phyloP scores from a whole-genome alignment of 2,329 filamentous ascomycete genomes.

The Penicillium sp. region DNA sequence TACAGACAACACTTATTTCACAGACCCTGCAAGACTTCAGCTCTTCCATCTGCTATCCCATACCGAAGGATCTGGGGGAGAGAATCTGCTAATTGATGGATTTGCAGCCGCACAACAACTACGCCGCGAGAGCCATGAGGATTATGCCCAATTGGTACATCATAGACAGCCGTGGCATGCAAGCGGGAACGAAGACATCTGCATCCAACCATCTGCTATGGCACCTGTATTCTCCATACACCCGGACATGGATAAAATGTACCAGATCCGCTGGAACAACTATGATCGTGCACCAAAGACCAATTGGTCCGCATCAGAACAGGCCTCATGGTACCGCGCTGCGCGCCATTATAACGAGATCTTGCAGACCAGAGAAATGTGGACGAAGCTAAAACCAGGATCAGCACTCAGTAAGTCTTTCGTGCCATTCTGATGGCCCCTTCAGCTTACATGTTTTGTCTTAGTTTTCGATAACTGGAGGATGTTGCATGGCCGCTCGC shows the following conservation, averaged over 20 bases:
- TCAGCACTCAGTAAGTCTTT: slow-evolving; percentile 65
- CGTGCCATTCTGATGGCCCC: background rate
- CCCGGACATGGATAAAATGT: slow-evolving; percentile 43
- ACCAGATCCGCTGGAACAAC: slow-evolving; percentile 87
- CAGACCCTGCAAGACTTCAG: slow-evolving; percentile 84
- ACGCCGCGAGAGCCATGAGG: slow-evolving; percentile 49
- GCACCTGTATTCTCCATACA: slow-evolving; percentile 71
- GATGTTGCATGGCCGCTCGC: slow-evolving; percentile 79
- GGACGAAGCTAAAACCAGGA: slow-evolving; percentile 78
- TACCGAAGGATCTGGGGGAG: slow-evolving; percentile 62
- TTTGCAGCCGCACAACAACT: slow-evolving; percentile 69
- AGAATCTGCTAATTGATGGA: slow-evolving; percentile 80
- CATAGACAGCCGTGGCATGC: slow-evolving; percentile 72
- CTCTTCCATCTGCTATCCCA: slow-evolving; percentile 89
- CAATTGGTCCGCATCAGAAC: slow-evolving; percentile 48
- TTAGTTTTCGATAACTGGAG: slow-evolving; percentile 95
- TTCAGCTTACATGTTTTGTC: background rate
- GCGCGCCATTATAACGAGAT: slow-evolving; percentile 72
- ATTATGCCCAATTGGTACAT: slow-evolving; percentile 57
- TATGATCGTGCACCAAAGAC: slow-evolving; percentile 74
- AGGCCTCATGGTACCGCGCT: slow-evolving; percentile 72
- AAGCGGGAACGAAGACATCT: slow-evolving; percentile 80
- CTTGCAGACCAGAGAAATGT: slow-evolving; percentile 68
- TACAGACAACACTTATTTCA: slow-evolving; percentile 96
- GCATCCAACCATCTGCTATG: slow-evolving; percentile 66